These are phyloP conservation scores for Hyaloraphidium curvatum DNA, from an alignment of 192 early-diverging fungal species.

Conservation along the genomic window DNA sequence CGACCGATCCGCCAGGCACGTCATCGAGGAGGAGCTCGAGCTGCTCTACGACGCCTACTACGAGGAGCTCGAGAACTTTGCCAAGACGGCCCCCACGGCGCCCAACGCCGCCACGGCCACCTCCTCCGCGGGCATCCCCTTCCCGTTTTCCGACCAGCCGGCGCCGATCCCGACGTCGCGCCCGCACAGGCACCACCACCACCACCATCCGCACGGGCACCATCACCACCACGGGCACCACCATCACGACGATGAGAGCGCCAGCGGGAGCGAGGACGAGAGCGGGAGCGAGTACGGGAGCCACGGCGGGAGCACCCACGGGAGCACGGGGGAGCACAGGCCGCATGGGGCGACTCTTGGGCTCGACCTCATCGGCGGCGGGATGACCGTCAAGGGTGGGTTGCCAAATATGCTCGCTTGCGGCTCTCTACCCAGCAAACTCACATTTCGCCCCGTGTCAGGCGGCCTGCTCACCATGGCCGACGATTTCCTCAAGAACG, in stretches of 20 bases:
- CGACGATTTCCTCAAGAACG: slow-evolving; percentile 76
- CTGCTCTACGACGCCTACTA: slow-evolving; percentile 75
- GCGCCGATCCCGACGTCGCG: neutral
- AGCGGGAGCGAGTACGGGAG: slow-evolving; percentile 16
- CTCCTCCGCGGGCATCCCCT: slow-evolving; percentile 2
- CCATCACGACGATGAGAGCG: slow-evolving; percentile 20
- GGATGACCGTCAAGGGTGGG: slow-evolving; percentile 57
- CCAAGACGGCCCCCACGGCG: slow-evolving; percentile 31
- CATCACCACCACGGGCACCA: slow-evolving; percentile 18
- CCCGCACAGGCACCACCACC: neutral
- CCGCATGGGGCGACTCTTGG: slow-evolving; percentile 17
- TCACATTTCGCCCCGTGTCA: slow-evolving; percentile 14
- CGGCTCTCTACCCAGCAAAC: slow-evolving; percentile 25
- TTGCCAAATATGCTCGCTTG: slow-evolving; percentile 8
- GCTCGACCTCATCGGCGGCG: slow-evolving; percentile 54
- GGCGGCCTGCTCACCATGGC: slow-evolving; percentile 46
- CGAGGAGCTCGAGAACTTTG: slow-evolving; percentile 69
- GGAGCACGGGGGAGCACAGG: slow-evolving; percentile 10
- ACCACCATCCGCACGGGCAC: slow-evolving; percentile 8
- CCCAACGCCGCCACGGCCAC: slow-evolving; percentile 6
- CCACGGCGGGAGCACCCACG: slow-evolving; percentile 18
- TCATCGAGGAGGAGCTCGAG: slow-evolving; percentile 73
- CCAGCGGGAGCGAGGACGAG: slow-evolving; percentile 17
- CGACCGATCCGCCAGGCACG: slow-evolving; percentile 23
- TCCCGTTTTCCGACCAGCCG: slow-evolving; percentile 3